A percentile compares a stretch with the other conserved stretches of the same genome.
These are phyloP conservation scores for Boletus sp. DNA, from an alignment of 768 basidiomycete species.

Conservation along the genomic window DNA sequence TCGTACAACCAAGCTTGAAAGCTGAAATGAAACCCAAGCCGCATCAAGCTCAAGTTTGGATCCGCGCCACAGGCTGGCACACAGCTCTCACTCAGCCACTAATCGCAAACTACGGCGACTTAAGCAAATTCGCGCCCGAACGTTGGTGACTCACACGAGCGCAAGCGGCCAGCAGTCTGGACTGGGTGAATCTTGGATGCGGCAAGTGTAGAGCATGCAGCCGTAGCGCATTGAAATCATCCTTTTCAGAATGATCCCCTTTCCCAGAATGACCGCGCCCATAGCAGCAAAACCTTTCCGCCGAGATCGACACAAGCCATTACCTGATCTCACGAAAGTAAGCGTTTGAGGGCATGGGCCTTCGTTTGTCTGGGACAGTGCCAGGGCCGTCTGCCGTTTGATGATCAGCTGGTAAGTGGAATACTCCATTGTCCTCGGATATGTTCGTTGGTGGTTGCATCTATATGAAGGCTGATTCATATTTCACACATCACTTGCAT, in stretches of 20 bases:
- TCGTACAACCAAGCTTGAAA: no score
- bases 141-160: background rate
- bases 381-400: background rate
- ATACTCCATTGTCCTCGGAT: background rate
- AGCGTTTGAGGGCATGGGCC: background rate
- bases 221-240: background rate
- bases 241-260: no score
- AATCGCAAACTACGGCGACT: background rate
- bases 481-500: background rate
- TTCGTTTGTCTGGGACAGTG: background rate
- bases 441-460: background rate
- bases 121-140: background rate
- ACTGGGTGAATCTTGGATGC: background rate
- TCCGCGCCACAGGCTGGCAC: background rate
- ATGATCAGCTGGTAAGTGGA: background rate
- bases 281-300: background rate
- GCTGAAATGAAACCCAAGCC: no score
- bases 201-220: background rate
- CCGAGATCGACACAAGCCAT: background rate
- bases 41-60: background rate
- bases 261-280: no score
- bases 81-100: background rate
- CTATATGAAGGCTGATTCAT: background rate
- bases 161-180: background rate
- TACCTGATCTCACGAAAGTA: background rate